These are phyloP conservation scores for Coemansia sp. DNA, from an alignment of 192 early-diverging fungal genomes.

Conservation along the genomic window DNA sequence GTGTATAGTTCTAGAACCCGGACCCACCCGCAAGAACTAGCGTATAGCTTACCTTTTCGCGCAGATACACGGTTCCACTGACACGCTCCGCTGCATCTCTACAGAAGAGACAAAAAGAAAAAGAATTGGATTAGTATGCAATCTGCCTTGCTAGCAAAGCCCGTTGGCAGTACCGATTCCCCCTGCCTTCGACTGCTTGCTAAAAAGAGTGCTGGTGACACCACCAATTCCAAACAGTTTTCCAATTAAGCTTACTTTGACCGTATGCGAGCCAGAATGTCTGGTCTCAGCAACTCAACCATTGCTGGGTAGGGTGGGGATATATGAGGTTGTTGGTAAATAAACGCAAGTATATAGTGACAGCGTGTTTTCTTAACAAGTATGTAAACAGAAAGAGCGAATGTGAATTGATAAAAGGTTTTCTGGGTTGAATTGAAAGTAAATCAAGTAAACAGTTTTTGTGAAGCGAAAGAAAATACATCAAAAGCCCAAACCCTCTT, in stretches of 20 bases:
- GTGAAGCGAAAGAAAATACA: background rate
- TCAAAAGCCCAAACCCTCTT: too few species aligned
- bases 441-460: background rate
- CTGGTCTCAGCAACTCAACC: constrained; percentile 11
- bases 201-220: background rate
- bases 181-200: too few species aligned
- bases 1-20: too few species aligned
- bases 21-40: background rate
- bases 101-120: background rate
- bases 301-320: too few species aligned
- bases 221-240: background rate
- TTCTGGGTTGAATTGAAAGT: too few species aligned
- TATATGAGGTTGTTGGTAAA: too few species aligned
- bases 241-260: constrained; percentile 8
- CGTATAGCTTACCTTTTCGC: constrained; percentile 18
- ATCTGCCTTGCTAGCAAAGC: background rate
- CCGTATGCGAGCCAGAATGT: constrained; percentile 10
- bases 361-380: background rate
- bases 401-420: too few species aligned
- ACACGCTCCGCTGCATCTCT: constrained; percentile 22
- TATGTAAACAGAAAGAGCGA: background rate
- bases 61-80: constrained; percentile 12
- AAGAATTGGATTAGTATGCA: background rate
- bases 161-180: too few species aligned
- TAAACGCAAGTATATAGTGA: too few species aligned